Percentiles rank a stretch among this genome's conserved stretches.
Conservation (phyloP, 1,284 basidiomycete species). For the Rhodotorula sp. region DNA sequence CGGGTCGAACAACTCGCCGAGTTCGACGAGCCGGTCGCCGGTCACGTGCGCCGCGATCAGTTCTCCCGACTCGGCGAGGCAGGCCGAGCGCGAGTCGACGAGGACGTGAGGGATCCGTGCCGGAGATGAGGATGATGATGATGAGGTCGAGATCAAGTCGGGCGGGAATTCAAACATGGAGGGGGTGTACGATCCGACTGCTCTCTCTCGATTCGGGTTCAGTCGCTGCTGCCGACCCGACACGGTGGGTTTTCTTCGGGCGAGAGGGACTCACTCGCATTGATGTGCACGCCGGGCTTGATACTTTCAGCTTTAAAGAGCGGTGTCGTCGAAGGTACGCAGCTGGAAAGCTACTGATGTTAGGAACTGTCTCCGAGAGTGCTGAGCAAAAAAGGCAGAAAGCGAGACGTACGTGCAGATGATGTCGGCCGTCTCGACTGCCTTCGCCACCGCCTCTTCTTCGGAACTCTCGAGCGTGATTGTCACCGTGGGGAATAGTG, state of each 20-base stretch:
- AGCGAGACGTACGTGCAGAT: constrained; percentile 35
- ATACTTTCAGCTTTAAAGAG: constrained; percentile 28
- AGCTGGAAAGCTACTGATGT: constrained; percentile 14
- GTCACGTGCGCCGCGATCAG: constrained; percentile 26
- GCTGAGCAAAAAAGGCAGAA: background rate
- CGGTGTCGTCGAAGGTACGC: constrained; percentile 39
- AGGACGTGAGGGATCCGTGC: constrained; percentile 31
- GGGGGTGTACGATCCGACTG: constrained; percentile 43
- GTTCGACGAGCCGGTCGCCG: constrained; percentile 2
- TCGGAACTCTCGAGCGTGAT: background rate
- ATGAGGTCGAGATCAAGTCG: constrained; percentile 12
- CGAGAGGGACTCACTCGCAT: constrained; percentile 29
- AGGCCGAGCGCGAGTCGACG: constrained; percentile 39
- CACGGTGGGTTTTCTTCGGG: background rate
- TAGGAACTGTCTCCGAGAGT: background rate
- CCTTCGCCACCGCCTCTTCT: background rate
- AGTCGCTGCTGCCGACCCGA: background rate
- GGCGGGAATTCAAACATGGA: constrained; percentile 42
- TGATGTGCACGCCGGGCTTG: constrained; percentile 33
- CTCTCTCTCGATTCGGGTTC: background rate
- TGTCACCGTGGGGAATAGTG: background rate
- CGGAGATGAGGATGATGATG: background rate
- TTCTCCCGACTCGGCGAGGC: constrained; percentile 43
- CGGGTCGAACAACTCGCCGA: constrained; percentile 28
- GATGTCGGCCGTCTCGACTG: constrained; percentile 31